Percentiles rank a stretch among this genome's conserved stretches.
Conservation (phyloP, 1,284 basidiomycete genomes). For the Fomitopsis pinicola region DNA sequence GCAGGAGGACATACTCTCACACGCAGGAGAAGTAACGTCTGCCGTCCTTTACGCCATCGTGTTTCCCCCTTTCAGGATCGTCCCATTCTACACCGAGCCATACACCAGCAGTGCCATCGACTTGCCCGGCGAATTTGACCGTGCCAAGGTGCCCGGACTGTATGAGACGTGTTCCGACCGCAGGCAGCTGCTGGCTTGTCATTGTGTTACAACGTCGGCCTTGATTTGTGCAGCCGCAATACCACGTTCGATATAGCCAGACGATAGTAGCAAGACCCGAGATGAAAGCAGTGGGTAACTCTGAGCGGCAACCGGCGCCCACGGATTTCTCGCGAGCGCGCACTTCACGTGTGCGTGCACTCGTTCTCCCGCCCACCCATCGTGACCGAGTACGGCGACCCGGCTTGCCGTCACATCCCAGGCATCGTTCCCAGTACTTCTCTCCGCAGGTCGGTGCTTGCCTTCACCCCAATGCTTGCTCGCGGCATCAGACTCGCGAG, state of each 20-base stretch:
- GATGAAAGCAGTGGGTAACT: neutral
- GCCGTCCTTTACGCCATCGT: conserved; percentile 79
- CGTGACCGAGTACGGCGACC: neutral
- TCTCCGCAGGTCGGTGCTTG: conserved; percentile 2
- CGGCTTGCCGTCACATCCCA: neutral
- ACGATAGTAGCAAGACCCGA: neutral
- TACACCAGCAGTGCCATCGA: conserved; percentile 58
- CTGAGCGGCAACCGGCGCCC: neutral
- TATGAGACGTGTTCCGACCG: conserved; percentile 47
- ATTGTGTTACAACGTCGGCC: neutral
- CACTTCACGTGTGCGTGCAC: conserved; percentile 3
- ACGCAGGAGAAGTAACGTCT: conserved; percentile 76
- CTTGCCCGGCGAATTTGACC: conserved; percentile 65
- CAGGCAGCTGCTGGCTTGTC: conserved; percentile 16
- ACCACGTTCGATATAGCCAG: neutral
- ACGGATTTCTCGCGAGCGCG: neutral
- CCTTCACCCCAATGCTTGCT: conserved; percentile 10
- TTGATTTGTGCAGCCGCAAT: neutral
- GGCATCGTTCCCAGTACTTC: neutral
- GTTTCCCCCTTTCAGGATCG: conserved; percentile 77
- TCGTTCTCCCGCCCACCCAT: neutral
- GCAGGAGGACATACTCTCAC: conserved; percentile 39
- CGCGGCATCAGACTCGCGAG: conserved; percentile 28
- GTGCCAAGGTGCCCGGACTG: conserved; percentile 57
- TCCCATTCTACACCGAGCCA: conserved; percentile 99